These are phyloP conservation scores for Pharnaceum exiguum DNA, from an alignment of 148 eudicot genomes.

Conservation along the genomic window DNA sequence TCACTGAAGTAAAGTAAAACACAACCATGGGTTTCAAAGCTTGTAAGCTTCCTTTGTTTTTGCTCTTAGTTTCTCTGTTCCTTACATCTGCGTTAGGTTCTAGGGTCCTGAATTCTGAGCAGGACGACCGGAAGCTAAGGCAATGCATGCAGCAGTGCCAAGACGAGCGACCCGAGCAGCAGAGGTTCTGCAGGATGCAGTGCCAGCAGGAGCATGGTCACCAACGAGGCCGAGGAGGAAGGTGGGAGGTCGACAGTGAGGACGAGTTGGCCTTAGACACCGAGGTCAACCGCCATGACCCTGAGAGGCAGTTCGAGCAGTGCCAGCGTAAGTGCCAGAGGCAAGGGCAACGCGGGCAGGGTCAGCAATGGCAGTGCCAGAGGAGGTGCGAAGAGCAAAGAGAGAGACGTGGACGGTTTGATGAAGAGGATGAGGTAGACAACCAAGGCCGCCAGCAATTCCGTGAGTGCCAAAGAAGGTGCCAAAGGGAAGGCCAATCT, in stretches of 20 bases:
- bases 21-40: slow-evolving; percentile 5
- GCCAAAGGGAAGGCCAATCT: too few species aligned
- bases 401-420: neutral
- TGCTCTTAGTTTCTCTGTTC: slow-evolving; percentile 11
- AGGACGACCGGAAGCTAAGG: neutral
- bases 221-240: neutral
- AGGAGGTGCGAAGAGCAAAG: slow-evolving; percentile 13
- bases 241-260: neutral
- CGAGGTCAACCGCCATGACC: neutral
- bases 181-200: too few species aligned
- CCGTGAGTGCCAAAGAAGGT: too few species aligned
- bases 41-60: slow-evolving; percentile 9
- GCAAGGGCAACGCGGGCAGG: slow-evolving; percentile 8
- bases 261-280: neutral
- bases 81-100: slow-evolving; percentile 15
- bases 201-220: too few species aligned
- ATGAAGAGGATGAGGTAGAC: neutral
- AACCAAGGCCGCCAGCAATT: too few species aligned
- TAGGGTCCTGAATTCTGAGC: slow-evolving; percentile 4
- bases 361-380: slow-evolving; percentile 22
- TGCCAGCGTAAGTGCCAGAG: slow-evolving; percentile 12
- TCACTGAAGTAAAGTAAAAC: neutral
- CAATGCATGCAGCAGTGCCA: slow-evolving; percentile 3
- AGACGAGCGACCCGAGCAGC: too few species aligned
- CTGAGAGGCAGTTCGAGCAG: slow-evolving; percentile 6